Evolutionary conservation across 2,329 filamentous ascomycete species (phyloP).

Genomic region (Elsinoe batatas): DNA sequence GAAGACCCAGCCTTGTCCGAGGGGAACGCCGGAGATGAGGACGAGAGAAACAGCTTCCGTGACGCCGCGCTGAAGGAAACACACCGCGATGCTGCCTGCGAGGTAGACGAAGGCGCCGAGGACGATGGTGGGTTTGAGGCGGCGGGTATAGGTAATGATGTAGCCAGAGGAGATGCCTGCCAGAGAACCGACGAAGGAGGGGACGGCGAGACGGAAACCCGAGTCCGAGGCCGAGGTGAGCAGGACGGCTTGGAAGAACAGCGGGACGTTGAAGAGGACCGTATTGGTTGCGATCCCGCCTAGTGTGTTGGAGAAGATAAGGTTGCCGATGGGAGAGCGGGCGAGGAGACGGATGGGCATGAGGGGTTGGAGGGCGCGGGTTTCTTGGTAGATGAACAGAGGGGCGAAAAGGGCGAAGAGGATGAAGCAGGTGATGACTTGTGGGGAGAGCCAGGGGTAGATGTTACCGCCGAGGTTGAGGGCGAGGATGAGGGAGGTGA

Average conservation of each 20-base stretch:
- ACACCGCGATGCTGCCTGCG: not conserved
- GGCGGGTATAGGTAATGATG: slow-evolving; percentile 35
- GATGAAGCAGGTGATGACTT: slow-evolving; percentile 40
- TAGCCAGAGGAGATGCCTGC: slow-evolving; percentile 34
- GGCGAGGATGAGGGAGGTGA: slow-evolving; percentile 23
- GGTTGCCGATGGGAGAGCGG: slow-evolving; percentile 37
- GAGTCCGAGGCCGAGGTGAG: slow-evolving; percentile 53
- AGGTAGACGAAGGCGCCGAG: slow-evolving; percentile 20
- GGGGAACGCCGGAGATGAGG: slow-evolving; percentile 11
- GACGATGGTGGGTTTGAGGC: slow-evolving; percentile 34
- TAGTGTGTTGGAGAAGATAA: slow-evolving; percentile 46
- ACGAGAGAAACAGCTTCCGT: not conserved
- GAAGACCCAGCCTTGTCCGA: slow-evolving; percentile 31
- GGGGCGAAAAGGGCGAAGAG: slow-evolving; percentile 31
- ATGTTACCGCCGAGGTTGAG: slow-evolving; percentile 45
- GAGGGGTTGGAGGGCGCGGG: slow-evolving; percentile 37
- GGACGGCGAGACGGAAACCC: slow-evolving; percentile 60
- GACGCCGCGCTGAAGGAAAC: slow-evolving; percentile 1
- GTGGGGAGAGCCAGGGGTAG: slow-evolving; percentile 40
- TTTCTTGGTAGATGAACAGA: slow-evolving; percentile 33
- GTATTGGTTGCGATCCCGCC: slow-evolving; percentile 41
- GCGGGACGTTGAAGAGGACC: slow-evolving; percentile 59
- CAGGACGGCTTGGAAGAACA: slow-evolving; percentile 48
- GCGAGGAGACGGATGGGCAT: slow-evolving; percentile 42
- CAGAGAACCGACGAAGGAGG: slow-evolving; percentile 42